Percentiles rank a stretch among this genome's conserved stretches.
Conservation (phyloP, 2,329 filamentous ascomycete genomes). For the Colletotrichum phormii region DNA sequence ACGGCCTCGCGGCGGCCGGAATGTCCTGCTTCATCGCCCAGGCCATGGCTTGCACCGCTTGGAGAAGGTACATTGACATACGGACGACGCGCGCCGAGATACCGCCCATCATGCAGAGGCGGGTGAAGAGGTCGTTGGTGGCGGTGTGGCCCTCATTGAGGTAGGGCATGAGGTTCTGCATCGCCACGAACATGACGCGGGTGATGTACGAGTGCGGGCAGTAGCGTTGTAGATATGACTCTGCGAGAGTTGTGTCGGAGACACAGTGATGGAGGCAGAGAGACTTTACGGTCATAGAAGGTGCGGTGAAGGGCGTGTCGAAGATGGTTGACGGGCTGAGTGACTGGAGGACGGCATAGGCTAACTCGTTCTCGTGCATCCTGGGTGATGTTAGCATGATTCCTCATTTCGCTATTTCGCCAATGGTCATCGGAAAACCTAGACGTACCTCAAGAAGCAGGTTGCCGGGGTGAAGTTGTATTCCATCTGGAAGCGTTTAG, state of each 20-base stretch:
- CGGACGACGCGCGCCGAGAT: slow-evolving; percentile 30
- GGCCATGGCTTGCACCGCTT: slow-evolving; percentile 32
- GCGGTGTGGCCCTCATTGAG: slow-evolving; percentile 25
- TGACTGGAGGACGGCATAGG: slow-evolving; percentile 22
- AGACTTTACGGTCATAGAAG: slow-evolving; percentile 20
- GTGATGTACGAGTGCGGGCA: slow-evolving; percentile 21
- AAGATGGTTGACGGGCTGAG: slow-evolving; percentile 20
- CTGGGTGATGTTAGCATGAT: neutral
- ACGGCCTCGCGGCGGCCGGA: slow-evolving; percentile 8
- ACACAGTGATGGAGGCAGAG: slow-evolving; percentile 28
- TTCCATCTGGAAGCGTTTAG: slow-evolving; percentile 13
- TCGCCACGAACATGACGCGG: slow-evolving; percentile 26
- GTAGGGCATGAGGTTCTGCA: slow-evolving; percentile 33
- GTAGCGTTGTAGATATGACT: slow-evolving; percentile 20
- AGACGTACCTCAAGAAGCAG: slow-evolving; percentile 20
- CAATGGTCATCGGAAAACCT: neutral
- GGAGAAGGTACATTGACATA: slow-evolving; percentile 32
- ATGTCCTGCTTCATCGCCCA: slow-evolving; percentile 34
- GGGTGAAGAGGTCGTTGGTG: slow-evolving; percentile 23
- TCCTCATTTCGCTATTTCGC: no score
- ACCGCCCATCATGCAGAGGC: slow-evolving; percentile 31
- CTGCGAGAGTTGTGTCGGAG: slow-evolving; percentile 29
- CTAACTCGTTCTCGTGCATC: slow-evolving; percentile 34
- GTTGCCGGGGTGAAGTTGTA: slow-evolving; percentile 25
- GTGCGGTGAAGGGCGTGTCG: slow-evolving; percentile 20